These are phyloP conservation scores for Pichia heedii DNA, from an alignment of 805 yeast genomes.

Conservation along the genomic window DNA sequence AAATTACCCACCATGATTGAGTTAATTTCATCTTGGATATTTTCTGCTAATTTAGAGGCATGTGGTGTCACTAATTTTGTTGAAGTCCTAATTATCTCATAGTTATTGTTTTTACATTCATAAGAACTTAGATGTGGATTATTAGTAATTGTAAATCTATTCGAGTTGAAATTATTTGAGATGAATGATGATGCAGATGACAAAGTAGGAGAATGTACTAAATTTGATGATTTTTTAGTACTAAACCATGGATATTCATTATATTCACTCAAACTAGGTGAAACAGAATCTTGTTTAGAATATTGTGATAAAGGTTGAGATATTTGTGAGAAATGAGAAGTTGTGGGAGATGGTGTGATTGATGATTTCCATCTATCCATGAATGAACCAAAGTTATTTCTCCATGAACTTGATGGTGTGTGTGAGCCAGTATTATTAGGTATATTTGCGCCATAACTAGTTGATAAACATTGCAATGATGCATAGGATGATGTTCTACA, in stretches of 20 bases:
- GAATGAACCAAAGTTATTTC: conserved; percentile 23
- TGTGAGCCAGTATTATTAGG: conserved; percentile 8
- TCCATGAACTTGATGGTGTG: conserved; percentile 21
- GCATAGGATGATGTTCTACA: conserved; percentile 26
- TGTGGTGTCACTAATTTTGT: conserved; percentile 1
- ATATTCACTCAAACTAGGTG: conserved; percentile 6
- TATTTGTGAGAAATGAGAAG: conserved; percentile 1
- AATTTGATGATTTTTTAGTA: conserved; percentile 1
- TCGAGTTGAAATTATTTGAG: neutral
- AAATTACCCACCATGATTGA: conserved; percentile 12
- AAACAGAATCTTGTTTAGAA: conserved; percentile 3
- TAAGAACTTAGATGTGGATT: neutral
- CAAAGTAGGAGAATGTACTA: neutral
- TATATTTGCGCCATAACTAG: conserved; percentile 27
- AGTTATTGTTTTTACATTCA: neutral
- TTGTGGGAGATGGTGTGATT: conserved; percentile 3
- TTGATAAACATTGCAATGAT: conserved; percentile 28
- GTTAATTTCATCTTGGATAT: conserved; percentile 8
- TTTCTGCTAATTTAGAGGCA: conserved; percentile 1
- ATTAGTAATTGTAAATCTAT: neutral
- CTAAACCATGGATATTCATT: conserved; percentile 11
- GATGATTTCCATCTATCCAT: conserved; percentile 22
- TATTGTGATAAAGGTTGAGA: neutral
- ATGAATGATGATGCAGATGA: conserved; percentile 9
- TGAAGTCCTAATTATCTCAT: conserved; percentile 2